A percentile compares a stretch with the other conserved stretches of the same genome.
These are phyloP conservation scores for Cercospora sp. DNA, from an alignment of 2,329 filamentous ascomycete genomes.

Conservation along the genomic window DNA sequence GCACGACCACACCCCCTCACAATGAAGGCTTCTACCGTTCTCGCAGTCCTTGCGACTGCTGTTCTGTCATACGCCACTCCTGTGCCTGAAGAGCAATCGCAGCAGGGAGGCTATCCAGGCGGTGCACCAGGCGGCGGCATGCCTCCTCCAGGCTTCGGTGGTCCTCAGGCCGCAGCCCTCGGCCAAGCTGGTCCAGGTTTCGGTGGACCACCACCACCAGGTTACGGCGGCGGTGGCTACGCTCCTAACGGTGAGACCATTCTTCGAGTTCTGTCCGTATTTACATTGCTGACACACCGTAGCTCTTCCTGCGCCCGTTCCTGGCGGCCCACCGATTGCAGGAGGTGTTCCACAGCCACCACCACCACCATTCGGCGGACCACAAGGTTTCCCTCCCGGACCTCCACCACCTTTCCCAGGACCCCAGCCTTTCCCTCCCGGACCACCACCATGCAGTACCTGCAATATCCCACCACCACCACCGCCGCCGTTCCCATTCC, in stretches of 20 bases:
- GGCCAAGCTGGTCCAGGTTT: too few relatives aligned
- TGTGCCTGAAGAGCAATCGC: conserved; percentile 10
- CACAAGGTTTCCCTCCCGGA: background rate
- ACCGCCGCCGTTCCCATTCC: background rate
- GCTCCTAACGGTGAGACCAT: background rate
- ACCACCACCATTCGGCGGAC: too few relatives aligned
- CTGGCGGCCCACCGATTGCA: too few relatives aligned
- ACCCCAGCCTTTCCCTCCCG: too few relatives aligned
- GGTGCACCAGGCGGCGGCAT: background rate
- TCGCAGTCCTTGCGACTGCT: conserved; percentile 20
- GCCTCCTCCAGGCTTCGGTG: too few relatives aligned
- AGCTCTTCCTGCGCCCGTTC: background rate
- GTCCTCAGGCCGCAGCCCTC: too few relatives aligned
- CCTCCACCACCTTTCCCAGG: background rate
- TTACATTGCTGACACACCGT: background rate
- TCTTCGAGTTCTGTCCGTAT: too few relatives aligned
- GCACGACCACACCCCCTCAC: background rate
- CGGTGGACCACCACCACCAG: too few relatives aligned
- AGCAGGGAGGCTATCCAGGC: background rate
- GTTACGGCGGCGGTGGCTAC: background rate
- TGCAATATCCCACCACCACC: too few relatives aligned
- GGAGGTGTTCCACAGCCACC: too few relatives aligned
- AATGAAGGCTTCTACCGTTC: conserved; percentile 19
- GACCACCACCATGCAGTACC: background rate
- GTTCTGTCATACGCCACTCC: conserved; percentile 18